A percentile compares a stretch with the other conserved stretches of the same genome.
Conservation (phyloP, 1,284 basidiomycete species). For the Inonotus obliquus region DNA sequence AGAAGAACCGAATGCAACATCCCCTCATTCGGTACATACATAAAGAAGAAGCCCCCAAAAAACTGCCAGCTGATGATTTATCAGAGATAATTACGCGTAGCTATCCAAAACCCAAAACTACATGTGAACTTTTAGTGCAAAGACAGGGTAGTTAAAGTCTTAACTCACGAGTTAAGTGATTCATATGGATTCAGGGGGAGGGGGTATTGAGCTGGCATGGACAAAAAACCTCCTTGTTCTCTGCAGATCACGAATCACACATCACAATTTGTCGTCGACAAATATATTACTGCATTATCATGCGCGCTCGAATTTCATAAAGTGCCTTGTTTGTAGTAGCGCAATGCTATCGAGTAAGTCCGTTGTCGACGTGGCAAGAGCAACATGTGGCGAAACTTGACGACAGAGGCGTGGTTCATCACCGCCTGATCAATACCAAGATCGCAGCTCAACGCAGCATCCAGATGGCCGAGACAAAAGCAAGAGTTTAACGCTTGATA, state of each 20-base stretch:
- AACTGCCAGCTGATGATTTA: not conserved
- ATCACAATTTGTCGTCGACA: not conserved
- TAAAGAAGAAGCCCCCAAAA: not conserved
- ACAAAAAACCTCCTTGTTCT: not conserved
- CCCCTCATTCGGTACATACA: not conserved
- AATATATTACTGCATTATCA: not conserved
- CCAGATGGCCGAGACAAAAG: not conserved
- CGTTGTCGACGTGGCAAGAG: conserved; percentile 5
- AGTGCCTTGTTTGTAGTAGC: not conserved
- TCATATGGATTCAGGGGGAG: not conserved
- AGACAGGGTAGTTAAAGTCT: not conserved
- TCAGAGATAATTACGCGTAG: not conserved
- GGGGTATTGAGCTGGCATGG: conserved; percentile 1
- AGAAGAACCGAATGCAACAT: not conserved
- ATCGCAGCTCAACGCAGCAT: not conserved
- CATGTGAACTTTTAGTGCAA: not conserved
- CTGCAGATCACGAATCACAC: no score
- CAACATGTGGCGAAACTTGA: not conserved
- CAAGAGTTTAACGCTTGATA: not conserved
- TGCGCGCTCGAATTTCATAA: no score
- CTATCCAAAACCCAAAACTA: not conserved
- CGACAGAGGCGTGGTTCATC: not conserved
- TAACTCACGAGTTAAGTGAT: no score
- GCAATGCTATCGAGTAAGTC: not conserved
- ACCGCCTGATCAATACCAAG: not conserved